A percentile compares a stretch with the other conserved stretches of the same genome.
phyloP scores from a whole-genome alignment of 2,329 filamentous ascomycete species.

The Penicillium sp. region DNA sequence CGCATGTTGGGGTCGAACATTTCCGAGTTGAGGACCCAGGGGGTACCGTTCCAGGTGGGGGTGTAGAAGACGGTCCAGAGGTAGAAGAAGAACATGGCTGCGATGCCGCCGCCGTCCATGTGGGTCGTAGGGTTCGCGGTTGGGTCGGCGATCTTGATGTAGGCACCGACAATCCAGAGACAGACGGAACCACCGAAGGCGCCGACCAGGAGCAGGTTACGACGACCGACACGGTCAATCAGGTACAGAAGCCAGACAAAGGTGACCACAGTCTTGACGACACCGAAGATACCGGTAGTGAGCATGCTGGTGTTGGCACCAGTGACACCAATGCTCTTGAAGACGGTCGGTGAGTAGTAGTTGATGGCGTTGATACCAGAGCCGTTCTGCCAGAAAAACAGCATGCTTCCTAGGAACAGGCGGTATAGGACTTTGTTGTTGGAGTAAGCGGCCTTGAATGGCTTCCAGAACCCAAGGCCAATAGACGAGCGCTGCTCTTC shows the following conservation, averaged over 20 bases:
- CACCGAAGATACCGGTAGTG: slow-evolving; percentile 74
- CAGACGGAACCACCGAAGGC: slow-evolving; percentile 58
- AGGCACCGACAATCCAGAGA: slow-evolving; percentile 40
- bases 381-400: slow-evolving; percentile 80
- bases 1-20: slow-evolving; percentile 73
- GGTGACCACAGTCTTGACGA: slow-evolving; percentile 70
- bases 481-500: slow-evolving; percentile 64
- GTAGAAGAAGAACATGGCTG: slow-evolving; percentile 67
- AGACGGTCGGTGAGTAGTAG: slow-evolving; percentile 71
- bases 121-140: slow-evolving; percentile 19
- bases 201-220: slow-evolving; percentile 66
- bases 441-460: slow-evolving; percentile 59
- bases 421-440: slow-evolving; percentile 65
- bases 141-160: slow-evolving; percentile 37
- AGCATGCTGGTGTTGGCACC: slow-evolving; percentile 61
- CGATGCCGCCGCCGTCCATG: slow-evolving; percentile 37
- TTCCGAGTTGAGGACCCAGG: slow-evolving; percentile 73
- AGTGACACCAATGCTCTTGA: slow-evolving; percentile 63
- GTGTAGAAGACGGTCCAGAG: slow-evolving; percentile 75
- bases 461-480: slow-evolving; percentile 73
- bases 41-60: slow-evolving; percentile 71
- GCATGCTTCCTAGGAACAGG: slow-evolving; percentile 69
- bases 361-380: slow-evolving; percentile 77
- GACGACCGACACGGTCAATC: slow-evolving; percentile 64
- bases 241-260: slow-evolving; percentile 69